phyloP scores from a whole-genome alignment of 352 stramenopile genomes.

The Aphanomyces invadans region DNA sequence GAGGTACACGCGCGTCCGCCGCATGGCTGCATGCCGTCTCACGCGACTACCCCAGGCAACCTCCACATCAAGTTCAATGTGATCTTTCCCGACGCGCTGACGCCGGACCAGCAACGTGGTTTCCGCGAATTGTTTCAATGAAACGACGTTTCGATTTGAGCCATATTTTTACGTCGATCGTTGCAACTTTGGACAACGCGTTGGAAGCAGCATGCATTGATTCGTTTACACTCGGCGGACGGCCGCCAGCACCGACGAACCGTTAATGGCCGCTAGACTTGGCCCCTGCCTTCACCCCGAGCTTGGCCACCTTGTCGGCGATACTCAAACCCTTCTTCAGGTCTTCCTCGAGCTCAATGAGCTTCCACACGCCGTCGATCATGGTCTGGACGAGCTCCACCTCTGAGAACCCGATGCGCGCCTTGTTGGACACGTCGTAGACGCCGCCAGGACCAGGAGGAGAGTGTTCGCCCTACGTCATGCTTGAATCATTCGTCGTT shows the following conservation, averaged over 20 bases:
- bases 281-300: background rate
- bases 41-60: slow-evolving; percentile 49
- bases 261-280: background rate
- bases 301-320: slow-evolving; percentile 30
- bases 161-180: too few species aligned
- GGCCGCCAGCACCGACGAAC: too few species aligned
- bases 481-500: slow-evolving; percentile 76
- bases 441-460: slow-evolving; percentile 72
- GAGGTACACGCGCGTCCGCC: slow-evolving; percentile 21
- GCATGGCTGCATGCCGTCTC: background rate
- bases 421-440: slow-evolving; percentile 84
- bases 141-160: slow-evolving; percentile 24
- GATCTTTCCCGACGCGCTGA: slow-evolving; percentile 88
- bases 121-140: slow-evolving; percentile 47
- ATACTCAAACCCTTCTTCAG: slow-evolving; percentile 55
- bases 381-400: slow-evolving; percentile 84
- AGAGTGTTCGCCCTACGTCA: slow-evolving; percentile 74
- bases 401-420: slow-evolving; percentile 84
- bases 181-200: too few species aligned
- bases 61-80: slow-evolving; percentile 96
- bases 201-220: too few species aligned
- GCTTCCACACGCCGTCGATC: slow-evolving; percentile 77
- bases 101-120: slow-evolving; percentile 65
- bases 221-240: too few species aligned
- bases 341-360: slow-evolving; percentile 87